A percentile compares a stretch with the other conserved stretches of the same genome.
These are phyloP conservation scores for Pleurotus eryngii DNA, from an alignment of 768 basidiomycete genomes.

Conservation along the genomic window DNA sequence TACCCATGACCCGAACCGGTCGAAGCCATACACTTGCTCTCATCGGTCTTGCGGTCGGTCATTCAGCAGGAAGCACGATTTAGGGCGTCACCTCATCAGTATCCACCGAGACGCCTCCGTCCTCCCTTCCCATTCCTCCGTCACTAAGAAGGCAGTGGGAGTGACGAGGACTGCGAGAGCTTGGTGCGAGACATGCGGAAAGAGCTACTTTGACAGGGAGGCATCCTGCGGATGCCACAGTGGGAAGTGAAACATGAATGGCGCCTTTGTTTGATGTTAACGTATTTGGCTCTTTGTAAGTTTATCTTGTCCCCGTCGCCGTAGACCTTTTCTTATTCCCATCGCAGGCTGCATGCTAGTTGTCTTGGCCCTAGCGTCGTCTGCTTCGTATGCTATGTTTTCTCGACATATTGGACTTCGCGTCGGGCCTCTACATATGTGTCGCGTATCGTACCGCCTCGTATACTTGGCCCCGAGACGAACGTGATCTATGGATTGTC, in stretches of 20 bases:
- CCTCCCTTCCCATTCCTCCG: conserved; percentile 37
- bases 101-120: conserved; percentile 74
- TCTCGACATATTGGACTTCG: conserved; percentile 16
- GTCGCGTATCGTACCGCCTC: conserved; percentile 66
- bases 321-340: no score
- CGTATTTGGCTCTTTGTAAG: conserved; percentile 9
- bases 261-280: not conserved
- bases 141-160: conserved; percentile 55
- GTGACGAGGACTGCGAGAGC: conserved; percentile 58
- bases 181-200: conserved; percentile 78
- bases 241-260: conserved; percentile 45
- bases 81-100: conserved; percentile 84
- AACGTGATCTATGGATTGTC: conserved; percentile 43
- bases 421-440: conserved; percentile 51
- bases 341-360: no score
- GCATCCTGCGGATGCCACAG: conserved; percentile 60
- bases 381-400: conserved; percentile 14
- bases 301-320: not conserved
- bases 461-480: conserved; percentile 57
- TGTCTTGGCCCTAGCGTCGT: no score
- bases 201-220: conserved; percentile 56
- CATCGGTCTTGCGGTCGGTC: conserved; percentile 84
- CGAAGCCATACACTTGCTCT: conserved; percentile 87
- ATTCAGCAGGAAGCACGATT: conserved; percentile 92
- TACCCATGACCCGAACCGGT: conserved; percentile 89